Evolutionary conservation across 495 filamentous ascomycete species (phyloP).

Genomic region (Penicillium dipodomyicola): DNA sequence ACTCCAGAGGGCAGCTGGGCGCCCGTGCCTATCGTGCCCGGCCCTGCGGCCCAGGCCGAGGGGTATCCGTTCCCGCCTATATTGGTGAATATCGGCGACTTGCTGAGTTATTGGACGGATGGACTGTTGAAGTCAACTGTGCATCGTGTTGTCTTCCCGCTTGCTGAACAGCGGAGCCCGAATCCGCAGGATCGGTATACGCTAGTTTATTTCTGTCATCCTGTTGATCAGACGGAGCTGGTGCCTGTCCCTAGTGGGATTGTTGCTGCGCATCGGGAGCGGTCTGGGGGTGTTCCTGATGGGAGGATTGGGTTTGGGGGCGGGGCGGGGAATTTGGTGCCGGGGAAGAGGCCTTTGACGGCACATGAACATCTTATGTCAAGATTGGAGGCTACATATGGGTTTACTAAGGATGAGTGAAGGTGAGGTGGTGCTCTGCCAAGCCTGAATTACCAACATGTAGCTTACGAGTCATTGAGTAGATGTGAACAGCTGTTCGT

Average conservation of each 20-base stretch:
- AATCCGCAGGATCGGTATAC: constrained; percentile 73
- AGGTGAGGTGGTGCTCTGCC: background rate
- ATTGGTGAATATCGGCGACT: constrained; percentile 87
- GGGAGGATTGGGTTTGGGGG: constrained; percentile 42
- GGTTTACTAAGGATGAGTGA: constrained; percentile 37
- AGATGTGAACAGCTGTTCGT: constrained; percentile 9
- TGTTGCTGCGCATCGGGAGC: constrained; percentile 43
- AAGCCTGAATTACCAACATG: background rate
- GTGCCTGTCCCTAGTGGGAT: constrained; percentile 70
- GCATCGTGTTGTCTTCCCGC: constrained; percentile 81
- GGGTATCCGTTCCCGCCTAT: constrained; percentile 66
- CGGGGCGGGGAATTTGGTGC: constrained; percentile 38
- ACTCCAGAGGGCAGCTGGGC: constrained; percentile 50
- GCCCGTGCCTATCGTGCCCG: constrained; percentile 45
- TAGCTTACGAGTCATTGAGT: background rate
- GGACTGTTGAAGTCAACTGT: constrained; percentile 81
- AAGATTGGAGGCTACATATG: constrained; percentile 74
- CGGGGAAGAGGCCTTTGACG: constrained; percentile 64
- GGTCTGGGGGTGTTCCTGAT: constrained; percentile 19
- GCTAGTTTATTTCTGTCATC: constrained; percentile 92
- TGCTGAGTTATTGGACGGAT: constrained; percentile 88
- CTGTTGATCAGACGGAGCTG: constrained; percentile 66
- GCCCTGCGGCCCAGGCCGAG: constrained; percentile 24
- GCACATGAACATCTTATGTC: constrained; percentile 79
- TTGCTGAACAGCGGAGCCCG: constrained; percentile 36